These are phyloP conservation scores for Penicillium occitanis DNA, from an alignment of 2,329 filamentous ascomycete genomes.

Conservation along the genomic window DNA sequence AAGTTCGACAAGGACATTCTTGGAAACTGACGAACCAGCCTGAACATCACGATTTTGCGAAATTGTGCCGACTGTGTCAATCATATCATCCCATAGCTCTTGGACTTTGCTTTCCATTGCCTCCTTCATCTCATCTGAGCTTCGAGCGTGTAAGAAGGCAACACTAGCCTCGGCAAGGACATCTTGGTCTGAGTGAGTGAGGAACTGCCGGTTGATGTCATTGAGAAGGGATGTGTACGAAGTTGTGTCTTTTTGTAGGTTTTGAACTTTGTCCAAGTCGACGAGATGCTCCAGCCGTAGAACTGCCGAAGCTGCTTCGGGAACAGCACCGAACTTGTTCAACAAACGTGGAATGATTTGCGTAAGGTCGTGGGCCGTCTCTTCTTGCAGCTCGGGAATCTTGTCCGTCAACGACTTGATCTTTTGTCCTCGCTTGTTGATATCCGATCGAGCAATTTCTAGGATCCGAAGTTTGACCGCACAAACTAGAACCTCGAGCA, in stretches of 20 bases:
- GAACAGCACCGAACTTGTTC: constrained; percentile 89
- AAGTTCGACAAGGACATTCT: constrained; percentile 66
- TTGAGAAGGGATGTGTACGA: constrained; percentile 79
- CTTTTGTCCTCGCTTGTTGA: constrained; percentile 56
- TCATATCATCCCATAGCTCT: constrained; percentile 79
- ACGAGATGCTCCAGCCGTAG: constrained; percentile 82
- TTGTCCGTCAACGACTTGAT: constrained; percentile 63
- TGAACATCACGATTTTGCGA: constrained; percentile 71
- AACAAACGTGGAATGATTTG: constrained; percentile 78
- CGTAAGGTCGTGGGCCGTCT: constrained; percentile 74
- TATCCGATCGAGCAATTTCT: constrained; percentile 62
- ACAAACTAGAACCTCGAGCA: constrained; percentile 83
- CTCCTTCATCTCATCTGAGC: constrained; percentile 85
- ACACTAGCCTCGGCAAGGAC: constrained; percentile 81
- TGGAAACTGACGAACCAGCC: constrained; percentile 66
- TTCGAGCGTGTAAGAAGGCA: constrained; percentile 79
- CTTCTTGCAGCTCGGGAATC: constrained; percentile 68
- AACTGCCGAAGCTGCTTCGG: constrained; percentile 81
- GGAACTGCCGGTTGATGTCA: constrained; percentile 91
- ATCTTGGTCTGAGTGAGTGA: constrained; percentile 81
- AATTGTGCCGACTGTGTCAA: constrained; percentile 70
- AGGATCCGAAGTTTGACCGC: constrained; percentile 73
- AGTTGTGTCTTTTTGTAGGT: constrained; percentile 80
- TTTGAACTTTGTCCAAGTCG: constrained; percentile 82
- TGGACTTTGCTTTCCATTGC: constrained; percentile 77